Conservation (phyloP, 2,329 filamentous ascomycete species). For the Talaromyces funiculosus region DNA sequence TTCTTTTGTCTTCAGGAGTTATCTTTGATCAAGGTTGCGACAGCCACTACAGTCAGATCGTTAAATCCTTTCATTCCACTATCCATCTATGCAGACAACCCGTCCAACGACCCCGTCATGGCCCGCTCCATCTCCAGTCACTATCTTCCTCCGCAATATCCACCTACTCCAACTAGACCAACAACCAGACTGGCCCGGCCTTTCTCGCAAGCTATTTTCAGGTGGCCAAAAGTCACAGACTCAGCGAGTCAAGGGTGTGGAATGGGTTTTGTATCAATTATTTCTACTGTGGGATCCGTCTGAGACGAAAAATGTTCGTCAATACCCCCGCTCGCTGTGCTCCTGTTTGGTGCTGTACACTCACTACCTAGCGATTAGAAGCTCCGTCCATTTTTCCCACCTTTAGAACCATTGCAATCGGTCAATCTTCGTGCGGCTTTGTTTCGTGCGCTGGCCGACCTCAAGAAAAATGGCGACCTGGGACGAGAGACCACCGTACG, state of each 20-base stretch:
- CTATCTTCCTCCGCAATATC: conserved; percentile 75
- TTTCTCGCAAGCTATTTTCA: conserved; percentile 65
- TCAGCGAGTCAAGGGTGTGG: conserved; percentile 71
- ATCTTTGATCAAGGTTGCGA: background rate
- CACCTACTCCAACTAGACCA: conserved; percentile 75
- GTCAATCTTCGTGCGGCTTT: conserved; percentile 81
- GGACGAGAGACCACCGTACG: conserved; percentile 74
- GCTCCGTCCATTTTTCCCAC: conserved; percentile 83
- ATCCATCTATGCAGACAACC: conserved; percentile 27
- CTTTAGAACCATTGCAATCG: conserved; percentile 82
- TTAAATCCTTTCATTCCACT: background rate
- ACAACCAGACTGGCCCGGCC: conserved; percentile 71
- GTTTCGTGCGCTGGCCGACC: conserved; percentile 71
- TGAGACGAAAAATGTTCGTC: conserved; percentile 62
- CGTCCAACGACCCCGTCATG: conserved; percentile 27
- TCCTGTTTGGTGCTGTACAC: background rate
- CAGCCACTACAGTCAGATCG: background rate
- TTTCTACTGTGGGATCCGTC: conserved; percentile 78
- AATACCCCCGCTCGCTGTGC: background rate
- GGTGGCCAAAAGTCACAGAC: conserved; percentile 69
- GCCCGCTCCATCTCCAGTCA: conserved; percentile 48
- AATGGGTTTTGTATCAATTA: conserved; percentile 87
- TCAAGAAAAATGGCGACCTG: conserved; percentile 81
- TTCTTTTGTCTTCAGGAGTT: background rate
- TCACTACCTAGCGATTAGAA: conserved; percentile 52